Percentiles rank a stretch among this genome's conserved stretches.
Conservation (phyloP, 768 basidiomycete genomes). For the Auricularia cornea region DNA sequence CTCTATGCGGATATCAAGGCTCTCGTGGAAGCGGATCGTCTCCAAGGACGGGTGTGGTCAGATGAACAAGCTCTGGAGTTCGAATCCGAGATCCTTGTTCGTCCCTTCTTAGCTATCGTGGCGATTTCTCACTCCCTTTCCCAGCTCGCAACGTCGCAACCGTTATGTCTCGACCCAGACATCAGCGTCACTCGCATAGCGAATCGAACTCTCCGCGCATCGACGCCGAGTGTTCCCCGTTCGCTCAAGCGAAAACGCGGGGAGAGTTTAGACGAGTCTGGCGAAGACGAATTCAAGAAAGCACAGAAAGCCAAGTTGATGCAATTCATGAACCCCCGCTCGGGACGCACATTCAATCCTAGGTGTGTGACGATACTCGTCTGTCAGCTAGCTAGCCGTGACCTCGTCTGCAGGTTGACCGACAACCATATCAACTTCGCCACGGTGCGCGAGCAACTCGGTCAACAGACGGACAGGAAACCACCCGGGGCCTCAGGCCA, state of each 20-base stretch:
- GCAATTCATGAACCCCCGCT: slow-evolving; percentile 66
- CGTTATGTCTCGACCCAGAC: slow-evolving; percentile 74
- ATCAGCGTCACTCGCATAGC: slow-evolving; percentile 67
- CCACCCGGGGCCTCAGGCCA: neutral
- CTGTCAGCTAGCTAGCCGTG: neutral
- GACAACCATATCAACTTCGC: neutral
- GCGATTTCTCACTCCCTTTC: neutral
- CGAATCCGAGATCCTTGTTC: slow-evolving; percentile 65
- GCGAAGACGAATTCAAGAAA: slow-evolving; percentile 49
- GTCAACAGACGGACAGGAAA: too few relatives aligned
- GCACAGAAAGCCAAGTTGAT: slow-evolving; percentile 65
- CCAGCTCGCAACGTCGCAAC: slow-evolving; percentile 65
- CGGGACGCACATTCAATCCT: slow-evolving; percentile 16
- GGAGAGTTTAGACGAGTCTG: slow-evolving; percentile 62
- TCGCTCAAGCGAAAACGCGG: slow-evolving; percentile 76
- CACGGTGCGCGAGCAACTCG: neutral
- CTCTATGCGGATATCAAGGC: slow-evolving; percentile 70
- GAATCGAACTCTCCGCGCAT: slow-evolving; percentile 64
- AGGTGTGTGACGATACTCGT: neutral
- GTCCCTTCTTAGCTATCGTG: slow-evolving; percentile 23
- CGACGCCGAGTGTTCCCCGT: slow-evolving; percentile 61
- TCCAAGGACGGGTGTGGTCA: slow-evolving; percentile 40
- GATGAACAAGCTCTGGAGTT: slow-evolving; percentile 66
- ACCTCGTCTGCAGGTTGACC: neutral
- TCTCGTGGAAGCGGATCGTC: slow-evolving; percentile 50